phyloP scores from a whole-genome alignment of 176 grass and related monocot species.

The Aegilops tauschii region DNA sequence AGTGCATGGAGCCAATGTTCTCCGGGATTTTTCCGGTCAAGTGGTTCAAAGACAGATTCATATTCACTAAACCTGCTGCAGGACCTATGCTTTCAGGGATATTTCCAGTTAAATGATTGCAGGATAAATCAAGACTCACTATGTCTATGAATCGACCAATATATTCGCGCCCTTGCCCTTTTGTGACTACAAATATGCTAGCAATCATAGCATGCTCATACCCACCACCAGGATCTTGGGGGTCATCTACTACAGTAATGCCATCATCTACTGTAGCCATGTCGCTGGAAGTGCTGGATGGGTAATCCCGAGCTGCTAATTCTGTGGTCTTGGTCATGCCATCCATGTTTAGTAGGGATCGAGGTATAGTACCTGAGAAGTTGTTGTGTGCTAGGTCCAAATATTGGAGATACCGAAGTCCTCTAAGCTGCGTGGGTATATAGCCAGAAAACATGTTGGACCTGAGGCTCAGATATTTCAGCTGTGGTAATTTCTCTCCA shows the following conservation, averaged over 20 bases:
- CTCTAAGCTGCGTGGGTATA: too few relatives aligned
- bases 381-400: too few relatives aligned
- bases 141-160: neutral
- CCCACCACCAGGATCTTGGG: neutral
- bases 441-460: too few relatives aligned
- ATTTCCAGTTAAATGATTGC: conserved; percentile 25
- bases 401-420: too few relatives aligned
- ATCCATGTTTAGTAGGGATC: neutral
- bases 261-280: neutral
- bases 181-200: conserved; percentile 21
- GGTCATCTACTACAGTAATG: too few relatives aligned
- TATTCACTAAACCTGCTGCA: neutral
- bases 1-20: neutral
- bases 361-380: too few relatives aligned
- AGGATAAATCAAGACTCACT: conserved; percentile 18
- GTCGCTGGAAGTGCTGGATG: neutral
- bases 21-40: conserved; percentile 22
- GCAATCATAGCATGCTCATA: neutral
- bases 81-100: conserved; percentile 23
- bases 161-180: conserved; percentile 20
- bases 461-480: too few relatives aligned
- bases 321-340: neutral
- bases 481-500: too few relatives aligned
- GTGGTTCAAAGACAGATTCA: conserved; percentile 35
- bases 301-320: neutral